Conservation (phyloP, 164 flowering plant species). For the Piper betle region DNA sequence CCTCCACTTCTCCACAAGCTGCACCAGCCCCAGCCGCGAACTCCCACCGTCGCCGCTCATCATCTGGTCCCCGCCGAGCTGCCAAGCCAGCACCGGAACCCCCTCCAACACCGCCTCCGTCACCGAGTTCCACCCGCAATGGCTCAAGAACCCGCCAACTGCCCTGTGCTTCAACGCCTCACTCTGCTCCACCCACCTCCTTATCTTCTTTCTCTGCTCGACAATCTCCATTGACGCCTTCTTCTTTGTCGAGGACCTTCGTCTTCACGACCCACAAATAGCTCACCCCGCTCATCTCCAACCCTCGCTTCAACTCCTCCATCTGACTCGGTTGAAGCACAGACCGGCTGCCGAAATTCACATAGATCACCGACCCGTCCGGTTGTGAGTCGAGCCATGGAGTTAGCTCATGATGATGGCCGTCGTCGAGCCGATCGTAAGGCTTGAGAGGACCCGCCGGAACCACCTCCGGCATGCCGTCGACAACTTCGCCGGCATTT, state of each 20-base stretch:
- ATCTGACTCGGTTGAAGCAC: constrained; percentile 29
- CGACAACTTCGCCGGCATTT: constrained; percentile 15
- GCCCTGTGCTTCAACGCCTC: constrained; percentile 15
- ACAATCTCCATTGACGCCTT: background rate
- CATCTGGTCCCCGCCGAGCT: constrained; percentile 21
- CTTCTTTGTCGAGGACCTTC: constrained; percentile 32
- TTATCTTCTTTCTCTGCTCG: constrained; percentile 3
- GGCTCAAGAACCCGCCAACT: constrained; percentile 28
- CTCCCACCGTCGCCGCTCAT: constrained; percentile 14
- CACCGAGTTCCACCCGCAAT: constrained; percentile 32
- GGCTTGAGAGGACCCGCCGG: constrained; percentile 33
- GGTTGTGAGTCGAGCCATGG: constrained; percentile 36
- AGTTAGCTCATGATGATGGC: background rate
- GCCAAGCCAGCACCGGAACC: constrained; percentile 26
- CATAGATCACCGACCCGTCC: constrained; percentile 31
- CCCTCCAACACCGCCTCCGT: constrained; percentile 21
- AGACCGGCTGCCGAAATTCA: constrained; percentile 44
- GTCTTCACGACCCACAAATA: constrained; percentile 43
- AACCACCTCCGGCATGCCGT: constrained; percentile 21
- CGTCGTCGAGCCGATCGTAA: constrained; percentile 4
- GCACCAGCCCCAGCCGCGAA: constrained; percentile 1
- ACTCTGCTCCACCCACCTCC: constrained; percentile 22
- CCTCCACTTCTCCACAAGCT: background rate
- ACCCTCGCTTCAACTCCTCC: constrained; percentile 29
- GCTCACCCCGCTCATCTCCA: constrained; percentile 20